Evolutionary conservation across 1,139 yeast species (phyloP).

Genomic region (Insectozyma bohioensis): DNA sequence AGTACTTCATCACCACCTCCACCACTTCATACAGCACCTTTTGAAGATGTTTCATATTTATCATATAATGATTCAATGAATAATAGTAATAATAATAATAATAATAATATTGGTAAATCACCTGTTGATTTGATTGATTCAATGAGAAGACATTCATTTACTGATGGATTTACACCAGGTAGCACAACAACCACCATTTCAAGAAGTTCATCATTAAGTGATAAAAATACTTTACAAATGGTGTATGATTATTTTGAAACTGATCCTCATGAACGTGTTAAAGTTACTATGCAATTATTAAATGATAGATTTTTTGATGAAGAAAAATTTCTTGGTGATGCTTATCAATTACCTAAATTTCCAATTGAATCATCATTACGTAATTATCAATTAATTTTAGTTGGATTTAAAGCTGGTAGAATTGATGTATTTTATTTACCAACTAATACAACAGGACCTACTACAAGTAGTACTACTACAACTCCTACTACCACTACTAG

Average conservation of each 20-base stretch:
- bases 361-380: slow-evolving; percentile 37
- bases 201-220: slow-evolving; percentile 5
- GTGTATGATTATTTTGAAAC: slow-evolving; percentile 37
- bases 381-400: slow-evolving; percentile 52
- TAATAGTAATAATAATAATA: too few species aligned
- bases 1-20: slow-evolving; percentile 9
- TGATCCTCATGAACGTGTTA: slow-evolving; percentile 44
- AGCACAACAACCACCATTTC: slow-evolving; percentile 1
- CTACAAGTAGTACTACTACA: not conserved
- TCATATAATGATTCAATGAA: not conserved
- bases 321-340: slow-evolving; percentile 30
- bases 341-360: slow-evolving; percentile 42
- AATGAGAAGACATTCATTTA: slow-evolving; percentile 27
- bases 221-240: slow-evolving; percentile 18
- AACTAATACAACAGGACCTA: slow-evolving; percentile 20
- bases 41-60: too few species aligned
- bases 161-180: slow-evolving; percentile 18
- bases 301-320: slow-evolving; percentile 28
- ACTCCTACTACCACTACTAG: slow-evolving; percentile 2
- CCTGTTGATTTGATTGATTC: slow-evolving; percentile 12
- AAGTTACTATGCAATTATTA: slow-evolving; percentile 29
- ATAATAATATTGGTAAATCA: slow-evolving; percentile 4
- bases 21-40: slow-evolving; percentile 1
- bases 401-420: slow-evolving; percentile 84
- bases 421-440: slow-evolving; percentile 79